A percentile compares a stretch with the other conserved stretches of the same genome.
Evolutionary conservation across 768 basidiomycete genomes (phyloP).

Genomic region (Candolleomyces aberdarensis): DNA sequence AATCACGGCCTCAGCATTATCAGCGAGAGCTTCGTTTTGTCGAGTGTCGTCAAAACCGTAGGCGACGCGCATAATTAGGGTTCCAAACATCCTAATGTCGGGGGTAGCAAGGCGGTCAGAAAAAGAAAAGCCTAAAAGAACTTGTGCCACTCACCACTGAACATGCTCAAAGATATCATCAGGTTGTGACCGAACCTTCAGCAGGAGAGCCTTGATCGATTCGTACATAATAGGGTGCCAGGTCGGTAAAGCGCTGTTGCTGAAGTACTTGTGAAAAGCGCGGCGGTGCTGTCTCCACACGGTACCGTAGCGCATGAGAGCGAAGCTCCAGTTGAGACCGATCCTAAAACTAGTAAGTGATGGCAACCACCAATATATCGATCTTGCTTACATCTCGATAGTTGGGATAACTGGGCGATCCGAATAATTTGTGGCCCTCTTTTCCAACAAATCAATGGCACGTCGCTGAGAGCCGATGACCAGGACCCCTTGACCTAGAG

Average conservation of each 20-base stretch:
- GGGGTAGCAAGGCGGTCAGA: no score
- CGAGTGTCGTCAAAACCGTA: conserved; percentile 2
- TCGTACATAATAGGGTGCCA: conserved; percentile 22
- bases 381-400: background rate
- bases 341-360: conserved; percentile 11
- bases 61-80: conserved; percentile 1
- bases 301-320: conserved; percentile 22
- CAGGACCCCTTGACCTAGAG: no score
- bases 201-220: conserved; percentile 20
- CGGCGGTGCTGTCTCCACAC: conserved; percentile 25
- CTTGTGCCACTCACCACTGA: conserved; percentile 2
- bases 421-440: no score
- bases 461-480: no score
- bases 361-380: conserved; percentile 15
- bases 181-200: conserved; percentile 16
- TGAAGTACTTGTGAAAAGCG: conserved; percentile 20
- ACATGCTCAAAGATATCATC: conserved; percentile 22
- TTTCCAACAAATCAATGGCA: no score
- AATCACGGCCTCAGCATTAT: background rate
- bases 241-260: conserved; percentile 18
- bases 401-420: no score
- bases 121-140: background rate
- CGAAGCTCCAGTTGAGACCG: conserved; percentile 23
- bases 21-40: background rate
- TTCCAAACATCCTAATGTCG: background rate